These are phyloP conservation scores for Aspergillus brunneoviolaceus DNA, from an alignment of 2,329 filamentous ascomycete genomes.

Conservation along the genomic window DNA sequence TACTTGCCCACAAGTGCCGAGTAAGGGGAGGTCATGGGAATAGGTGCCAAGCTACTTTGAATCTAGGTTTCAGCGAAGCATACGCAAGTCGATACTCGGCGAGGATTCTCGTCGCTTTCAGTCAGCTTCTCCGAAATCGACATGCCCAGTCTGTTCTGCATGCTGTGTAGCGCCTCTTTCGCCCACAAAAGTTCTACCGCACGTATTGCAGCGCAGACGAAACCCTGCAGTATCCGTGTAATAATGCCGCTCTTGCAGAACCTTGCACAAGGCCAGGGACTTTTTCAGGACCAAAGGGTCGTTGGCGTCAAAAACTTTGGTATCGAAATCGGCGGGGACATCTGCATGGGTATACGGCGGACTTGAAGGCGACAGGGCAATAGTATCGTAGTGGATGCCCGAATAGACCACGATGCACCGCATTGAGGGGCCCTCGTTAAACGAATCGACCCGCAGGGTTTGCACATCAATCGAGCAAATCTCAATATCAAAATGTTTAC, in stretches of 20 bases:
- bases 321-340: slow-evolving; percentile 71
- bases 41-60: neutral
- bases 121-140: slow-evolving; percentile 50
- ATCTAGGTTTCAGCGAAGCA: neutral
- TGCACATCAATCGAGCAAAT: slow-evolving; percentile 82
- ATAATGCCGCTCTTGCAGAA: slow-evolving; percentile 73
- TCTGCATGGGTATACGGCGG: slow-evolving; percentile 57
- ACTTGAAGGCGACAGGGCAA: slow-evolving; percentile 69
- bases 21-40: neutral
- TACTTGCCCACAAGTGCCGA: neutral
- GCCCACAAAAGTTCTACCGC: slow-evolving; percentile 44
- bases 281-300: slow-evolving; percentile 58
- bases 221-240: slow-evolving; percentile 86
- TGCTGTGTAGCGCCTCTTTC: slow-evolving; percentile 50
- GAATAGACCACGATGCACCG: slow-evolving; percentile 84
- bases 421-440: slow-evolving; percentile 70
- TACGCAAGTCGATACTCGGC: neutral
- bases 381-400: slow-evolving; percentile 89
- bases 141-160: slow-evolving; percentile 48
- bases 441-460: slow-evolving; percentile 65
- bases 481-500: slow-evolving; percentile 80
- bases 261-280: slow-evolving; percentile 63
- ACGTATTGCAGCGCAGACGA: slow-evolving; percentile 70
- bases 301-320: slow-evolving; percentile 66
- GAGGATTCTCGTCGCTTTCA: slow-evolving; percentile 18